Evolutionary conservation across 2,329 filamentous ascomycete species (phyloP), one percentile per base, ranked within the genome.

Genomic region (Colletotrichum musicola): DNA sequence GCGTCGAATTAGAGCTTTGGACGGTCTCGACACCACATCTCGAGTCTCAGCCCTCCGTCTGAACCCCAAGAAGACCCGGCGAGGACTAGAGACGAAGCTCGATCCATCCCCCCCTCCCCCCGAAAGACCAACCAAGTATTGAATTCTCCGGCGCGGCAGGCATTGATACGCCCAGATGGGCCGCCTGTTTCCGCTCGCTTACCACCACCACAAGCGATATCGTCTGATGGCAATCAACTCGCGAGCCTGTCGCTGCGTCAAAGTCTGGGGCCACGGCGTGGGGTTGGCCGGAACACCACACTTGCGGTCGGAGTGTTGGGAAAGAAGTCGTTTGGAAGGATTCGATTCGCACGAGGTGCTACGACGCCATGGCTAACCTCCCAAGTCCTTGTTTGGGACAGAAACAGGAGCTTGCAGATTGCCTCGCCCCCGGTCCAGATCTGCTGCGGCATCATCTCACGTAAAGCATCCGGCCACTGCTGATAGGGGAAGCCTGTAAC

Each of bases 291-390:
- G 13, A 40, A 61, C 46, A 49, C 46, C 18, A 49, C 30, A 35
- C 7, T 35, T n/a, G n/a, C 16, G 16, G 13, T 4, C 6, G 40
- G 40, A 42, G 16, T n/a, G 53, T 35, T 42, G 30, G 47, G 60
- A 64, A 55, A 54, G 61, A 68, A 65, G 54, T 44, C 54, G 27
- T 68, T 50, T 65, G 54, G 65, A 68, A 68, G 40, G 20, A 7
- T 68, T 68, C 65, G 30, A 55, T 64, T 68, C 65, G 61, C 40
- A 59, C 46, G 12, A 20, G 49, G 27, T 64, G 47, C 53, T 46
- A 60, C 61, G 47, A 60, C 61, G 47, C 61, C 56, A 54, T 54
- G 40, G 25, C 51, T n/a, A 42, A 51, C 55, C 44, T 56, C 50
- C 27, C 53, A 63, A 30, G 18, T 38, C 61, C 55, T 47, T 46